These are phyloP conservation scores for Talaromyces wortmannii DNA, from an alignment of 495 filamentous ascomycete species.

Conservation along the genomic window DNA sequence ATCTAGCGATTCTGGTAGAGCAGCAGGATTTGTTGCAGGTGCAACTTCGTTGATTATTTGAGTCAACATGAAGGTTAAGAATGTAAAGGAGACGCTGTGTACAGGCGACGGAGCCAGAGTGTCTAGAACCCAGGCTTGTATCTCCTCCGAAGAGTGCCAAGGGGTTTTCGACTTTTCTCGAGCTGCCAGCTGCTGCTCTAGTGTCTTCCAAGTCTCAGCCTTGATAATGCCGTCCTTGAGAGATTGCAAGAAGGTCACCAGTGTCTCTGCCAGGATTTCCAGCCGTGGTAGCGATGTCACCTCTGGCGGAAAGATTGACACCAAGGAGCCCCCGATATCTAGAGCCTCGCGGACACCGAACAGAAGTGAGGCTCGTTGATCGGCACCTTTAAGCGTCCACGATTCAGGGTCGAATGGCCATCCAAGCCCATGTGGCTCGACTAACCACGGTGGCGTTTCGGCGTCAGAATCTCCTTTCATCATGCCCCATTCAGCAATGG, in stretches of 20 bases:
- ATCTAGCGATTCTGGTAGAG: slow-evolving; percentile 1
- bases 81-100: slow-evolving; percentile 80
- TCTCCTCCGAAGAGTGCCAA: slow-evolving; percentile 50
- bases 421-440: slow-evolving; percentile 45
- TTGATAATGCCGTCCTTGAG: slow-evolving; percentile 73
- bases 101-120: slow-evolving; percentile 62
- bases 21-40: slow-evolving; percentile 17
- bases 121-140: slow-evolving; percentile 63
- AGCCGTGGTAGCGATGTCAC: slow-evolving; percentile 54
- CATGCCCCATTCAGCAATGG: slow-evolving; percentile 80
- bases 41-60: slow-evolving; percentile 41
- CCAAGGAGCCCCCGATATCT: slow-evolving; percentile 56
- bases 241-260: slow-evolving; percentile 63
- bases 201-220: slow-evolving; percentile 55
- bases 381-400: slow-evolving; percentile 36
- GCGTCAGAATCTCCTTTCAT: slow-evolving; percentile 41
- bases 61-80: slow-evolving; percentile 71
- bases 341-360: slow-evolving; percentile 56
- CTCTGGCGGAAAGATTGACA: slow-evolving; percentile 50
- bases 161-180: slow-evolving; percentile 42
- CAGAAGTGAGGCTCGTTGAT: slow-evolving; percentile 23
- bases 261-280: slow-evolving; percentile 59
- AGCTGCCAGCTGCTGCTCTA: slow-evolving; percentile 55
- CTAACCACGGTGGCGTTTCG: slow-evolving; percentile 45
- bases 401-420: slow-evolving; percentile 68